phyloP scores from a whole-genome alignment of 768 basidiomycete species.

The Boletus rubropictus region DNA sequence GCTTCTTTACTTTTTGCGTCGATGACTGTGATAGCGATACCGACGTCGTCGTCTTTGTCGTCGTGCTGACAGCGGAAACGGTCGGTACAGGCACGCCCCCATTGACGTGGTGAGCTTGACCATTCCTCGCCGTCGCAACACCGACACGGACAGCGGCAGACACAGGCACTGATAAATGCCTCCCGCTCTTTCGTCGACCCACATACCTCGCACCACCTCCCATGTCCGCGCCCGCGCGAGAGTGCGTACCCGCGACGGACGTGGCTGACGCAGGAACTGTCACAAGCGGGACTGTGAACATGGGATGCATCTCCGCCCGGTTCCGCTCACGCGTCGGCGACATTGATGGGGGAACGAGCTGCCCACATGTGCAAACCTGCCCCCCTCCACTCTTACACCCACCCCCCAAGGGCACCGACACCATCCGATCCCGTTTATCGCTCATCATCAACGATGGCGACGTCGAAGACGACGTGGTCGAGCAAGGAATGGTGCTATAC shows the following conservation, averaged over 20 bases:
- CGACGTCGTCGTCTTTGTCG: background rate
- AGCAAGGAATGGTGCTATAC: conserved; percentile 17
- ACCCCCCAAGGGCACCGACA: background rate
- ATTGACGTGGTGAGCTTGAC: background rate
- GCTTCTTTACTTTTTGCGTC: conserved; percentile 6
- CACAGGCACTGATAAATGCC: background rate
- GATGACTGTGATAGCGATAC: background rate
- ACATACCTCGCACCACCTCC: background rate
- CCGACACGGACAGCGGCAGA: background rate
- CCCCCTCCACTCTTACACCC: background rate
- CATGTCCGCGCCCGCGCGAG: background rate
- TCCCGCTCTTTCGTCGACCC: background rate
- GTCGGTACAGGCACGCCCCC: background rate
- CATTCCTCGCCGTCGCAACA: background rate
- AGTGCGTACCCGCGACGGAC: background rate
- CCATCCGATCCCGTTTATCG: background rate
- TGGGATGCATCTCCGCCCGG: conserved; percentile 18
- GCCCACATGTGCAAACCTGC: conserved; percentile 15
- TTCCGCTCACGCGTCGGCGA: background rate
- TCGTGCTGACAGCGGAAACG: background rate
- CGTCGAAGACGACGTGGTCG: conserved; percentile 12
- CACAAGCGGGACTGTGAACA: conserved; percentile 28
- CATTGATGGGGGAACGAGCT: background rate
- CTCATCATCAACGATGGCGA: conserved; percentile 6
- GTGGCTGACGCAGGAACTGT: conserved; percentile 14